Evolutionary conservation across 192 early-diverging fungal genomes (phyloP), one percentile per base, ranked within the genome.

Genomic region (Coemansia aciculifera): DNA sequence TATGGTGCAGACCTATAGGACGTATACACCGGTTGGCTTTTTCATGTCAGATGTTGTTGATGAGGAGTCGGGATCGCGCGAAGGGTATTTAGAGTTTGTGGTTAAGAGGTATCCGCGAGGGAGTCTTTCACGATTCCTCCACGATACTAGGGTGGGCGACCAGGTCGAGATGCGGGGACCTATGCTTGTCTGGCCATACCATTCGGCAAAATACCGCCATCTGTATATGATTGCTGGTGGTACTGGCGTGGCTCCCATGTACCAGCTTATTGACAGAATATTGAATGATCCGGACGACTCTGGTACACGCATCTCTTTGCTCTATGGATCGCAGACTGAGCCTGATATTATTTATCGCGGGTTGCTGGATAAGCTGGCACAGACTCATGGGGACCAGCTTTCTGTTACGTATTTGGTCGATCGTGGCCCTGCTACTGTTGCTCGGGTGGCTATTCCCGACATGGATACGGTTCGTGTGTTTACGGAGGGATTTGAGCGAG

Each of bases 161-260:
- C 64, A 66, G n/a, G 73, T 91, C 9, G 84, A 87, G 62, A 83
- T 91, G 75, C 82, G 88, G 38, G 91, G 91, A 0, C 91, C 91
- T 7, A 69, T 88, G 19, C 36, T 80, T 19, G 83, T 83, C 23
- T 87, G 85, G 71, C 85, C 85, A 0, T 84, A 62, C 36, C 34
- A 57, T 40, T 10, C 61, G 6, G 61, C 49, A 5, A 37, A 51
- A 21, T 76, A 70, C 52, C 61, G 59, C 3, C 62, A 31, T 11
- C 24, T 84, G 12, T 75, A 62, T 29, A 84, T 84, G 81, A 48
- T 93, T 62, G 90, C 90, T 44, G 91, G 91, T 72, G 91, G 91
- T n/a, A 90, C 91, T 2, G 91, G 91, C n/a, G 87, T 91, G 21
- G 86, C 91, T 4, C 90, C 90, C 37, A 86, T 93, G 81, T 84